Conservation (phyloP, 2,329 filamentous ascomycete genomes). For the Sarocladiaceae sp. region DNA sequence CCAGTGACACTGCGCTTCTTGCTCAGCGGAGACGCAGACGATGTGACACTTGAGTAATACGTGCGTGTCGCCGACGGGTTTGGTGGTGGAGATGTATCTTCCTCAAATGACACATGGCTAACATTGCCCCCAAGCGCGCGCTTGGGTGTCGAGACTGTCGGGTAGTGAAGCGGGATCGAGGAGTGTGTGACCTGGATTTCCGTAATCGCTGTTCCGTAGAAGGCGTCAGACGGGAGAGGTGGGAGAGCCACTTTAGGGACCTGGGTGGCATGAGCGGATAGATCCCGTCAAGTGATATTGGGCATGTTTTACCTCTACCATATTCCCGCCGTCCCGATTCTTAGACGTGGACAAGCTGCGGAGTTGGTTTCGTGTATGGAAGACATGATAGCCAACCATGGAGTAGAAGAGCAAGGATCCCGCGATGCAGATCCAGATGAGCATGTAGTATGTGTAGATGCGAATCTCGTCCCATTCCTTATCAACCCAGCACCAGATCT, state of each 20-base stretch:
- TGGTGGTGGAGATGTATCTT: constrained; percentile 10
- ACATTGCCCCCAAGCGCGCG: constrained; percentile 14
- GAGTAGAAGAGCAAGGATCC: constrained; percentile 52
- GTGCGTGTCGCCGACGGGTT: constrained; percentile 18
- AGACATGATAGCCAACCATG: constrained; percentile 56
- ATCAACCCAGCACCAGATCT: constrained; percentile 63
- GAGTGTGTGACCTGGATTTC: constrained; percentile 43
- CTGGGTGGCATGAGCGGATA: constrained; percentile 14
- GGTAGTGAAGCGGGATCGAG: constrained; percentile 15
- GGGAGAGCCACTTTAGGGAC: constrained; percentile 13
- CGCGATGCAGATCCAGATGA: constrained; percentile 56
- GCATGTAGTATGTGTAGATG: constrained; percentile 58
- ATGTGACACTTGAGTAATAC: constrained; percentile 30
- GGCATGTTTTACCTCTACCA: constrained; percentile 20
- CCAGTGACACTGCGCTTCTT: neutral
- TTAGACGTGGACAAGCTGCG: constrained; percentile 44
- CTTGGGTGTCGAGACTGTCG: constrained; percentile 19
- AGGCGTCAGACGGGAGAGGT: constrained; percentile 26
- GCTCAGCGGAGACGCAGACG: constrained; percentile 11
- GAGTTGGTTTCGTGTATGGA: constrained; percentile 51
- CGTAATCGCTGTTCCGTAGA: constrained; percentile 48
- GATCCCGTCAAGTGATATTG: neutral
- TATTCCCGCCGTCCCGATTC: constrained; percentile 20
- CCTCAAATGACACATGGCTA: constrained; percentile 20
- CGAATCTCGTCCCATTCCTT: constrained; percentile 50